Evolutionary conservation across 2,329 filamentous ascomycete species (phyloP), one percentile per base, ranked within the genome.

Genomic region (Nothophoma quercina): DNA sequence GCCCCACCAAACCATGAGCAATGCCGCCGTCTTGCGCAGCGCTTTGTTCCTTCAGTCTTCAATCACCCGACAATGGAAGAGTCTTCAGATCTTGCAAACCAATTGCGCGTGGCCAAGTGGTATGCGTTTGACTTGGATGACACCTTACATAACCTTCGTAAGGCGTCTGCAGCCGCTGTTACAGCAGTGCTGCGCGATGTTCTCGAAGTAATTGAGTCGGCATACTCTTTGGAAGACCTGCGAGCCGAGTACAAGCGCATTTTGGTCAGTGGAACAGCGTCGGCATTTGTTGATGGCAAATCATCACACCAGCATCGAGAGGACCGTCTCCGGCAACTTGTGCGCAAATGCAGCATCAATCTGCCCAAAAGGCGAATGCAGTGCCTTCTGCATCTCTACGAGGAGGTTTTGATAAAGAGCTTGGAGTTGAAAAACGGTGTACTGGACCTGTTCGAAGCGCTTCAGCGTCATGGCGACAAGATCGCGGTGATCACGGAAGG

Each of bases 101-200:
- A 10, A 3, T 12, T 50, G 26, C 47, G 19, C 22, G 8, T n/a
- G 12, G 39, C 52, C 12, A 51, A 26, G 21, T 81, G 78, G 76
- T 71, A 79, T 29, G 77, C 74, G 1, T 81, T 82, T 44, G 79
- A 81, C 32, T 73, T 82, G 5, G 79, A 81, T 48, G 78, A 81
- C 56, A 80, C 78, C 0, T 64, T 82, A 1, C 79, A 81, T 51
- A 72, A 78, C 36, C 81, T 80, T 40, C 76, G 77, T 40, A 67
- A 59, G 15, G 75, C 76, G 9, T 79, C 78, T 1, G 51, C 57
- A 1, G 45, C 57, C 4, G 79, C 79, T 2, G 74, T 71, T 1
- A 47, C 55, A 0, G 30, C 56, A 5, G 69, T 75, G 4, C 70
- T 81, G 4, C 43, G 54, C 1, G 29, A 40, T 5, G 71, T 80